phyloP scores from a whole-genome alignment of 306 rosid genomes.

The Prunus mira region DNA sequence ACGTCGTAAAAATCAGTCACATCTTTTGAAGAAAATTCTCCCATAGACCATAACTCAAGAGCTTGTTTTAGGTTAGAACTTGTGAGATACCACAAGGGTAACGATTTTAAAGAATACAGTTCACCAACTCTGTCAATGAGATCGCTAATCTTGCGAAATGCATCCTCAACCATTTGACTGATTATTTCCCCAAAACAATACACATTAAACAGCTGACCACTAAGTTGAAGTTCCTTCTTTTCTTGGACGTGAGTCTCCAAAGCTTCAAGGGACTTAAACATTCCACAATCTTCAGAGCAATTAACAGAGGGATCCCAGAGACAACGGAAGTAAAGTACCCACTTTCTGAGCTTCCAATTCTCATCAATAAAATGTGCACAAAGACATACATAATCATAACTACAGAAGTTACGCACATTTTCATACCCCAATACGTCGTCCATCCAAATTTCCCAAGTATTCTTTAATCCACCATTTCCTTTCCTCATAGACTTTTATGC shows the following conservation, averaged over 20 bases:
- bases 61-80: neutral
- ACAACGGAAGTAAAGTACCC: neutral
- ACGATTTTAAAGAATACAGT: neutral
- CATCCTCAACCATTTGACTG: constrained; percentile 1
- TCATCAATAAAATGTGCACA: constrained; percentile 10
- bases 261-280: neutral
- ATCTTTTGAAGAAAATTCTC: constrained; percentile 14
- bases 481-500: neutral
- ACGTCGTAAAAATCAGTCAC: neutral
- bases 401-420: neutral
- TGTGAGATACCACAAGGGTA: constrained; percentile 6
- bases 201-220: neutral
- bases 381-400: neutral
- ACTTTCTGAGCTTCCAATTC: constrained; percentile 15
- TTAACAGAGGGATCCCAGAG: neutral
- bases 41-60: constrained; percentile 5
- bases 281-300: neutral
- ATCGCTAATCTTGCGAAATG: constrained; percentile 8
- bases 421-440: neutral
- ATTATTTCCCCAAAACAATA: constrained; percentile 3
- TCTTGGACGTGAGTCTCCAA: neutral
- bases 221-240: neutral
- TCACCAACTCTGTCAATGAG: neutral
- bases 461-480: neutral
- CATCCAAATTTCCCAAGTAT: neutral